Conservation (phyloP, 768 basidiomycete species). For the Auricularia sp. region DNA sequence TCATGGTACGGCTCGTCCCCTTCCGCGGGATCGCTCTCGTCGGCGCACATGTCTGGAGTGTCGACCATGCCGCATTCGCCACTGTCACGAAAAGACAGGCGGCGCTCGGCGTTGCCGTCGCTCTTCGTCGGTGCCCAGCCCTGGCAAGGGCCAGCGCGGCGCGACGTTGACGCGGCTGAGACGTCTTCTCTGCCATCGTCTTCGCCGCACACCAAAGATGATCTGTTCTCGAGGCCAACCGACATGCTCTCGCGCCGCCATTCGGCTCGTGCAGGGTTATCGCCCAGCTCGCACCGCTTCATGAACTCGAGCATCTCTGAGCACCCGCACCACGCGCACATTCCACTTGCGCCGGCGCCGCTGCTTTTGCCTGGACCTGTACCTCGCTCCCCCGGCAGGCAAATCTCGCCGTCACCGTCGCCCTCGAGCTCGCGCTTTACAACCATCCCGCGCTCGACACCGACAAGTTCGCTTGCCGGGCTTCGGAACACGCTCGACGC, state of each 20-base stretch:
- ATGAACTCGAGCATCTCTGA: neutral
- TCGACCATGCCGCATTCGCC: conserved; percentile 38
- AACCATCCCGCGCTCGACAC: conserved; percentile 45
- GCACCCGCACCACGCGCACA: neutral
- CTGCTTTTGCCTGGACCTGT: conserved; percentile 20
- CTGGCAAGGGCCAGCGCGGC: neutral
- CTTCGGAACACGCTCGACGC: conserved; percentile 51
- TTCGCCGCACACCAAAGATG: neutral
- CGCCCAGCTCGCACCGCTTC: neutral
- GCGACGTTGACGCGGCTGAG: neutral
- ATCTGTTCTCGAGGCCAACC: neutral
- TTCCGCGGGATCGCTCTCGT: neutral
- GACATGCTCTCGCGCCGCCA: conserved; percentile 40
- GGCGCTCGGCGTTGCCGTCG: conserved; percentile 44
- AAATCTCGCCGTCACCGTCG: conserved; percentile 11
- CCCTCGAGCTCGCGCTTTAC: conserved; percentile 50
- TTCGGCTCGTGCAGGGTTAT: conserved; percentile 35
- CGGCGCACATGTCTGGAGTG: conserved; percentile 34
- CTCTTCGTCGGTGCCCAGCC: conserved; percentile 24
- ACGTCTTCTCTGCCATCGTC: neutral
- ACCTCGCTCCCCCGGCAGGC: conserved; percentile 21
- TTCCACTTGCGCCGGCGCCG: conserved; percentile 28
- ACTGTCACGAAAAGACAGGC: conserved; percentile 38
- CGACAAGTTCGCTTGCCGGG: conserved; percentile 58
- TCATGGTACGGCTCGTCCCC: conserved; percentile 68